phyloP scores from a whole-genome alignment of 1,284 basidiomycete species.

The Trametes sp. region DNA sequence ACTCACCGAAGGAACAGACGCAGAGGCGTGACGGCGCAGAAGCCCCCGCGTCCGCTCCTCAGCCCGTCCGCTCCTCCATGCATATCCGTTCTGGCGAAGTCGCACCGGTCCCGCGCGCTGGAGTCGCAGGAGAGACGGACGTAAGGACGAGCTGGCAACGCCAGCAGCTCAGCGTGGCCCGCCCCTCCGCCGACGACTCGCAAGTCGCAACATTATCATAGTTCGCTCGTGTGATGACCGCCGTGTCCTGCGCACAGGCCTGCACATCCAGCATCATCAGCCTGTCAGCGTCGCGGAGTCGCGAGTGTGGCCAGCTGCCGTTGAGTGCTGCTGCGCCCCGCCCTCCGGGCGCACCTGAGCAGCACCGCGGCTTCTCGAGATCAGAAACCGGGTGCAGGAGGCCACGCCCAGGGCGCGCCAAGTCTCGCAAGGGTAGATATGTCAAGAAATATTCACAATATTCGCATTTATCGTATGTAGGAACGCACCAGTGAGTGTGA shows the following conservation, averaged over 20 bases:
- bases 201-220: too few species aligned
- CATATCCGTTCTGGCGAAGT: not conserved
- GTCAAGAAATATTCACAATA: not conserved
- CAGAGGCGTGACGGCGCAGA: too few species aligned
- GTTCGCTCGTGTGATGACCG: too few species aligned
- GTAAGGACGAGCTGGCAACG: too few species aligned
- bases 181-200: too few species aligned
- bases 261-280: not conserved
- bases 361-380: not conserved
- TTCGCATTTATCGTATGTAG: not conserved
- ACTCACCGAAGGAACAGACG: not conserved
- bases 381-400: not conserved
- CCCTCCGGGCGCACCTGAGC: constrained; percentile 1
- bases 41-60: not conserved
- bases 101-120: not conserved
- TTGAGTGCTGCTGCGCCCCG: not conserved
- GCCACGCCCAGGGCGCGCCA: not conserved
- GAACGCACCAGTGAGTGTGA: too few species aligned
- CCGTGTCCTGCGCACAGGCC: not conserved
- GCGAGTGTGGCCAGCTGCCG: not conserved
- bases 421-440: not conserved
- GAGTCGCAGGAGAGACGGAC: too few species aligned
- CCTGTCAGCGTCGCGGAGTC: constrained; percentile 9
- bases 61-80: not conserved
- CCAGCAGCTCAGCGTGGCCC: too few species aligned